phyloP scores from a whole-genome alignment of 805 yeast species.

The Hanseniaspora nectarophila region DNA sequence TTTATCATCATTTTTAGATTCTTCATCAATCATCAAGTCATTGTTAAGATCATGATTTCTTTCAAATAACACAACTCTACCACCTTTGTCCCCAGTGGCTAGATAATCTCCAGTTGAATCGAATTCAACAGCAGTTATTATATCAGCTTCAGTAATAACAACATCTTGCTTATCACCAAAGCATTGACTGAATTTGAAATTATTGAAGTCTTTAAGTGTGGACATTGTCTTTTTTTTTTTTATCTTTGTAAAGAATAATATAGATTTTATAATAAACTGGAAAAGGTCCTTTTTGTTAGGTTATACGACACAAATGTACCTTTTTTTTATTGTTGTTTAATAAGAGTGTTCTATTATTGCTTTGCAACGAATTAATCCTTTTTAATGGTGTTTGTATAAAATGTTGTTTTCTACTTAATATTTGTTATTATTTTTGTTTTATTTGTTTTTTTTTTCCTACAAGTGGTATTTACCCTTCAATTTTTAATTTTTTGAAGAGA shows the following conservation, averaged over 20 bases:
- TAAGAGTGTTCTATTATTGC: neutral
- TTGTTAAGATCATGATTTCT: constrained; percentile 50
- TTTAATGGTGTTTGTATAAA: no score
- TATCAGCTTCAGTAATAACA: constrained; percentile 93
- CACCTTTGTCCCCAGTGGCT: constrained; percentile 98
- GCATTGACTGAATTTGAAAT: constrained; percentile 78
- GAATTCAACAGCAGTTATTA: constrained; percentile 92
- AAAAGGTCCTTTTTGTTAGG: no score
- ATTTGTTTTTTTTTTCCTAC: neutral
- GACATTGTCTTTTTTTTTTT: constrained; percentile 19
- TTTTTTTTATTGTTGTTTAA: neutral
- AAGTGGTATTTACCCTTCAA: neutral
- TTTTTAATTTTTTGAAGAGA: neutral
- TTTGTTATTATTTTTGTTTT: neutral
- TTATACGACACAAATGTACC: no score
- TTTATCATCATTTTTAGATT: neutral
- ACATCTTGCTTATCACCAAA: constrained; percentile 98
- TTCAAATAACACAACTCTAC: constrained; percentile 91
- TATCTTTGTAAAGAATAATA: no score
- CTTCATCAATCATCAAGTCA: constrained; percentile 12
- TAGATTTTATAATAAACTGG: no score
- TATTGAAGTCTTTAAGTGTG: constrained; percentile 19
- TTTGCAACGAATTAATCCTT: no score
- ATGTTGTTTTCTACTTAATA: no score
- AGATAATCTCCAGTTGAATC: constrained; percentile 88